Percentiles rank a stretch among this genome's conserved stretches.
These are phyloP conservation scores for Kalmusia sp. DNA, from an alignment of 2,329 filamentous ascomycete genomes.

Conservation along the genomic window DNA sequence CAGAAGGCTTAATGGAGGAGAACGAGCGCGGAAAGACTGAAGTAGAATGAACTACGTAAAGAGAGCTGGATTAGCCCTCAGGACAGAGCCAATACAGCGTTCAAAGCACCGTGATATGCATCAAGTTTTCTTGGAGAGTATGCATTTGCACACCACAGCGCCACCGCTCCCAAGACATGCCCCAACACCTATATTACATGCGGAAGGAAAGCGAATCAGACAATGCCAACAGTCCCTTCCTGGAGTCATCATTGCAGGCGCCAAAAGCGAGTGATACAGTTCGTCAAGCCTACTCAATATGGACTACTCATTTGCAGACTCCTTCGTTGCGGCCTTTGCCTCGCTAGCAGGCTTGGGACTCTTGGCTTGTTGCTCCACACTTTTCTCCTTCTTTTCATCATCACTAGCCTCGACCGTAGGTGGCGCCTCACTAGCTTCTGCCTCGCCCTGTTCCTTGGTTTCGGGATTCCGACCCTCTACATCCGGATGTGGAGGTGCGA, in stretches of 20 bases:
- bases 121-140: not conserved
- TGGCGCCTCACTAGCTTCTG: constrained; percentile 49
- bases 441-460: constrained; percentile 54
- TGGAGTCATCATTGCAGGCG: not conserved
- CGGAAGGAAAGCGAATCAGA: not conserved
- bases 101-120: not conserved
- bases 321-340: constrained; percentile 43
- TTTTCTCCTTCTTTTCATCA: constrained; percentile 55
- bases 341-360: constrained; percentile 49
- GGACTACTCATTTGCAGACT: constrained; percentile 18
- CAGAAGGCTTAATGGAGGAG: constrained; percentile 12
- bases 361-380: constrained; percentile 43
- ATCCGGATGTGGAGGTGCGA: constrained; percentile 63
- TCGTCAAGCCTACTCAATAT: not conserved
- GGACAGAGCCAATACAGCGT: not conserved
- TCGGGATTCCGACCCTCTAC: constrained; percentile 65
- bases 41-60: no score
- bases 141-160: constrained; percentile 8
- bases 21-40: not conserved
- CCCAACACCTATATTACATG: constrained; percentile 20
- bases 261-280: not conserved
- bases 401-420: constrained; percentile 49
- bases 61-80: not conserved
- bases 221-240: no score
- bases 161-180: constrained; percentile 10